Conservation (phyloP, 106 monocot genomes). For the Ottelia alismoides region DNA sequence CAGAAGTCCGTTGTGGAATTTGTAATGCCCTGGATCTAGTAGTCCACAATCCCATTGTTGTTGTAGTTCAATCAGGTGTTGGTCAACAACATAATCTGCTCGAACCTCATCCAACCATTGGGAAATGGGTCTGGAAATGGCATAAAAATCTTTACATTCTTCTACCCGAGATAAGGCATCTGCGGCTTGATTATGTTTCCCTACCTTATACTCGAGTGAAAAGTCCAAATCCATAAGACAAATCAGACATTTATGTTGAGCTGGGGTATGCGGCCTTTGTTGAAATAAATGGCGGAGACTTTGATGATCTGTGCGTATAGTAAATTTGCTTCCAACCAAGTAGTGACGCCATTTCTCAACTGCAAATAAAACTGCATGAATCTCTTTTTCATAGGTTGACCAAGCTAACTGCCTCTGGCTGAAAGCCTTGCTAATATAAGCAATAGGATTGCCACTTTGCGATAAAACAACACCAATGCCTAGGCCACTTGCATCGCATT, state of each 20-base stretch:
- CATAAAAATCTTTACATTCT: not conserved
- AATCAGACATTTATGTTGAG: not conserved
- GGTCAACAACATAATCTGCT: not conserved
- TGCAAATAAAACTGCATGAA: not conserved
- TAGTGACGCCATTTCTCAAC: conserved; percentile 4
- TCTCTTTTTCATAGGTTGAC: conserved; percentile 1
- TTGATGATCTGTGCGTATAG: conserved; percentile 1
- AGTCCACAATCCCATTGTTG: no score
- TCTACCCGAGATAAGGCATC: conserved; percentile 1
- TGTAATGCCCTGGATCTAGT: no score
- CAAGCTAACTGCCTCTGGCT: not conserved
- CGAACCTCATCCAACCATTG: not conserved
- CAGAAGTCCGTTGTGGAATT: no score
- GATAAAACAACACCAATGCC: no score
- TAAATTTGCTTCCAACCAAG: not conserved
- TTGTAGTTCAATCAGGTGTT: not conserved
- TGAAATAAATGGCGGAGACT: conserved; percentile 2
- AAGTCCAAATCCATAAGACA: conserved; percentile 2
- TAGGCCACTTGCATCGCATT: no score
- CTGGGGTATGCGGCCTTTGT: not conserved
- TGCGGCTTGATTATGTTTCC: not conserved
- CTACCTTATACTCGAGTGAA: not conserved
- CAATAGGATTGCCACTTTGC: no score
- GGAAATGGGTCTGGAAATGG: not conserved
- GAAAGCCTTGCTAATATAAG: no score